Conservation (phyloP, 1,139 yeast species). For the Sugiyamaella neomexicana region DNA sequence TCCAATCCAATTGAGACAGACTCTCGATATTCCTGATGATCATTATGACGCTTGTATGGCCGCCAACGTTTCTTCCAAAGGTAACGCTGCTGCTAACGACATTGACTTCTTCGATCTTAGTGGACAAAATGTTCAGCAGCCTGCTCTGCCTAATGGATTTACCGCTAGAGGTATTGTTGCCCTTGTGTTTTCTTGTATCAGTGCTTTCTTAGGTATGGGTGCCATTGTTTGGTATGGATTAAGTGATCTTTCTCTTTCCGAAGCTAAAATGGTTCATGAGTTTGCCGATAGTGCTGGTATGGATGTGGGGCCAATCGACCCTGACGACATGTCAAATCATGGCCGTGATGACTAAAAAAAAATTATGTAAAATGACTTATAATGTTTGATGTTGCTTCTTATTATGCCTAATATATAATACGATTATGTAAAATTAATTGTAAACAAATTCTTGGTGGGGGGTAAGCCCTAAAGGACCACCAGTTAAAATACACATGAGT, state of each 20-base stretch:
- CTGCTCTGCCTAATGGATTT: constrained; percentile 76
- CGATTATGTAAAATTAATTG: constrained; percentile 12
- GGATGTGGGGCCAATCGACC: constrained; percentile 27
- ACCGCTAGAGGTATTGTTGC: constrained; percentile 91
- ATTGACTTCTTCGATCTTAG: constrained; percentile 60
- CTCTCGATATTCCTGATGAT: constrained; percentile 52
- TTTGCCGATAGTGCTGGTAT: constrained; percentile 29
- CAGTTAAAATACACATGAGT: not conserved
- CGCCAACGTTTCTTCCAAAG: constrained; percentile 51
- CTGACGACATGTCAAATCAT: constrained; percentile 26
- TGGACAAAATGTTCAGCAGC: constrained; percentile 69
- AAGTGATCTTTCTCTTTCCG: constrained; percentile 50
- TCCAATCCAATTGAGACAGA: constrained; percentile 57
- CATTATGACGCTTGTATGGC: constrained; percentile 62
- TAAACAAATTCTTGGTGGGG: not conserved
- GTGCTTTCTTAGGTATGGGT: constrained; percentile 77
- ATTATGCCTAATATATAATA: constrained; percentile 5
- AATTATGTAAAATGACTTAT: constrained; percentile 4
- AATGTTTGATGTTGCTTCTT: constrained; percentile 14
- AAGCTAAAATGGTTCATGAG: constrained; percentile 27
- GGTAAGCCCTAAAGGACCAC: too few species aligned
- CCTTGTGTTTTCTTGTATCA: constrained; percentile 70
- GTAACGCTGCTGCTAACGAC: constrained; percentile 86
- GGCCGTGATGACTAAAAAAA: constrained; percentile 15
- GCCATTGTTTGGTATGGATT: constrained; percentile 81